Evolutionary conservation across 495 filamentous ascomycete genomes (phyloP).

Genomic region (Aspergillus steynii): DNA sequence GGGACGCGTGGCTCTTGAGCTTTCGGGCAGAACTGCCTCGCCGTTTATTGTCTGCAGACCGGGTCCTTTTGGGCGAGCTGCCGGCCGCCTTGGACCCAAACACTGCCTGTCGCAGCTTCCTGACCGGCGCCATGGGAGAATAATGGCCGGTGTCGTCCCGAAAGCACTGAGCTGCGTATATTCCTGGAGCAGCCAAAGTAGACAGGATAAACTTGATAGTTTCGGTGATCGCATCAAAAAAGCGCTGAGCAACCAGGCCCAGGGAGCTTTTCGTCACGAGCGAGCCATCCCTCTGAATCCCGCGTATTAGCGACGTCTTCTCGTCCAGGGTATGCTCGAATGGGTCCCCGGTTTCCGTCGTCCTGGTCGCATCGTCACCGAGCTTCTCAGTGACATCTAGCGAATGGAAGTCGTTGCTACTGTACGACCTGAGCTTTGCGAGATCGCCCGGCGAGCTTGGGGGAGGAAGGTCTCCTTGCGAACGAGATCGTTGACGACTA

Average conservation of each 20-base stretch:
- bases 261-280: conserved; percentile 57
- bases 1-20: conserved; percentile 35
- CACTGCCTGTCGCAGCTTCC: conserved; percentile 54
- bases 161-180: conserved; percentile 78
- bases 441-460: conserved; percentile 43
- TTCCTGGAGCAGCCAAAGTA: conserved; percentile 71
- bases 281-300: conserved; percentile 46
- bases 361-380: conserved; percentile 30
- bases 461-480: conserved; percentile 56
- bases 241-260: conserved; percentile 40
- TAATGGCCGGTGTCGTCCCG: conserved; percentile 79
- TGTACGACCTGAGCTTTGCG: conserved; percentile 51
- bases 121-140: conserved; percentile 64
- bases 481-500: conserved; percentile 63
- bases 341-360: conserved; percentile 29
- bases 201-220: conserved; percentile 75
- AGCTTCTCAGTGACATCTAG: conserved; percentile 33
- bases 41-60: conserved; percentile 30
- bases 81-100: conserved; percentile 24
- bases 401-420: conserved; percentile 40
- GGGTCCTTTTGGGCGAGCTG: conserved; percentile 30
- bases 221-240: conserved; percentile 60
- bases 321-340: conserved; percentile 55
- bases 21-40: conserved; percentile 39
- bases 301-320: conserved; percentile 61